Base-by-base conservation (phyloP, 176 grass and related monocot species). In the Olyra latifolia region DNA sequence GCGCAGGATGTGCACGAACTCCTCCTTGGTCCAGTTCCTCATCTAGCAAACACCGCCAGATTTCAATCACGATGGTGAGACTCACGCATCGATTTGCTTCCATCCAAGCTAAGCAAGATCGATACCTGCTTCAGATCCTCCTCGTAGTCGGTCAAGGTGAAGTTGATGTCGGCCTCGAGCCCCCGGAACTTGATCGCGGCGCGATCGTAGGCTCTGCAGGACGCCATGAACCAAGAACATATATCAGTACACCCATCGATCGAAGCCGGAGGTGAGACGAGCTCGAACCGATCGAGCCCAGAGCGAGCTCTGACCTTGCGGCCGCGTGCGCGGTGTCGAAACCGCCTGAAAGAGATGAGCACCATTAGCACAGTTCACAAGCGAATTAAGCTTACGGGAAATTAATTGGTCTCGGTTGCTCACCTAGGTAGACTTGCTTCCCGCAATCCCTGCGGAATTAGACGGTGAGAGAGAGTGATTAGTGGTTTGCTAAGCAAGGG, bases 111-210 rank as follows among this genome's bases (percentile, higher is more conserved):
- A 46, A 3, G 10, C 43, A 30, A 35, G 32, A 35, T 35, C 32
- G 32, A 35, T 35, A 91, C 96, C 92, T 95, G 92, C 65, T 99
- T 99, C 59, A 95, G 56, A 93, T 99, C 96, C 10, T 99, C 92
- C 19, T 93, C 92, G 62, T 99, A 99, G 71, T 99, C 96, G 44
- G 74, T 72, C 38, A 99, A 61, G 43, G 83, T 99, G 79, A 99
- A 99, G 82, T 99, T 99, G 86, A 99, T 99, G 64, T 99, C 96
- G 0, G 96, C 96, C 2, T 95, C 96, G 24, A 99, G 71, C 6
- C 96, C 96, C 5, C 96, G 83, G 80, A 99, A 99, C 87, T 99
- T 99, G 77, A 99, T 95, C 23, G 96, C 96, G 0, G 96, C 96
- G 8, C 96, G 85, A 76, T 99, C 96, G 22, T 99, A 99, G 46